Evolutionary conservation across 2,329 filamentous ascomycete species (phyloP).

Genomic region (Elsinoe arachidis): DNA sequence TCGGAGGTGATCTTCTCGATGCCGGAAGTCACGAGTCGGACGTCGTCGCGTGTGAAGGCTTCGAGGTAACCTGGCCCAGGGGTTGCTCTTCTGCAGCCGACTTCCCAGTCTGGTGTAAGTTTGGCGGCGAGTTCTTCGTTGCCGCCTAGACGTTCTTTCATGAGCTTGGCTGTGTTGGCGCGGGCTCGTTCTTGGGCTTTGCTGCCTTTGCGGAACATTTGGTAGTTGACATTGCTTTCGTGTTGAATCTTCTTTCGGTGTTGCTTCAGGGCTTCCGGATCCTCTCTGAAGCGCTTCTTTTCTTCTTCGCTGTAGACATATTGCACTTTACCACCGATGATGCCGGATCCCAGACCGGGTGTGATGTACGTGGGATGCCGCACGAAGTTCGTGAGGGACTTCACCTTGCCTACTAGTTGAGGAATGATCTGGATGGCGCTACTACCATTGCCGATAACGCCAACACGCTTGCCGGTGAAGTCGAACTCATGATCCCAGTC

Average conservation of each 20-base stretch:
- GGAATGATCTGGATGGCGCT: slow-evolving; percentile 35
- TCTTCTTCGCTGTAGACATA: slow-evolving; percentile 26
- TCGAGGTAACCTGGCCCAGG: slow-evolving; percentile 50
- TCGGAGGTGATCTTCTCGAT: slow-evolving; percentile 35
- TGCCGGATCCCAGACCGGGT: slow-evolving; percentile 10
- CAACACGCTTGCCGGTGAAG: slow-evolving; percentile 24
- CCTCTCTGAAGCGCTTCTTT: slow-evolving; percentile 24
- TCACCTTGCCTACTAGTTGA: slow-evolving; percentile 26
- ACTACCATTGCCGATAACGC: slow-evolving; percentile 28
- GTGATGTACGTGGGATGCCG: slow-evolving; percentile 24
- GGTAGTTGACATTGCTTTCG: slow-evolving; percentile 22
- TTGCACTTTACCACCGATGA: slow-evolving; percentile 24
- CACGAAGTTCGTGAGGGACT: slow-evolving; percentile 22
- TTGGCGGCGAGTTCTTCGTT: slow-evolving; percentile 49
- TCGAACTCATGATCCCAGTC: slow-evolving; percentile 26
- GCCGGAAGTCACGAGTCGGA: slow-evolving; percentile 44
- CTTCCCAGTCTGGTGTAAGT: slow-evolving; percentile 55
- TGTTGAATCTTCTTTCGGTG: slow-evolving; percentile 31
- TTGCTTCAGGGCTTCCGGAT: slow-evolving; percentile 26
- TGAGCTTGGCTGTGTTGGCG: slow-evolving; percentile 24
- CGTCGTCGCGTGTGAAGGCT: slow-evolving; percentile 53
- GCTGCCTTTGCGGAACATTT: slow-evolving; percentile 19
- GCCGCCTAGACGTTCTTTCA: slow-evolving; percentile 44
- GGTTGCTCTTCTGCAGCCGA: slow-evolving; percentile 56
- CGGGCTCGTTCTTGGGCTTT: neutral